Evolutionary conservation across 176 grass and related monocot species (phyloP).

Genomic region (Urochloa ruziziensis): DNA sequence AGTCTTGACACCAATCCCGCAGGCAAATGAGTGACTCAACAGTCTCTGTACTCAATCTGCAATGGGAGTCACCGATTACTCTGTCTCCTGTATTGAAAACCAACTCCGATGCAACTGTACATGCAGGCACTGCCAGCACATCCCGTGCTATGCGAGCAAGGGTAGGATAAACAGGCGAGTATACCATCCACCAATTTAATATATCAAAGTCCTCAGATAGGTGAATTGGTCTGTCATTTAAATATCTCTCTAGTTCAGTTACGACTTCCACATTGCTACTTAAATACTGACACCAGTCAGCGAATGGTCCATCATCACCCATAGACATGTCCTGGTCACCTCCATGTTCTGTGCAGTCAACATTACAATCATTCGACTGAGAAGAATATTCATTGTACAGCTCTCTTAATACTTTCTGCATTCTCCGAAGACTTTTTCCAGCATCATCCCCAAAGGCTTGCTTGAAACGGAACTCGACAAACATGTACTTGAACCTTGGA

Average conservation of each 20-base stretch:
- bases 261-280: background rate
- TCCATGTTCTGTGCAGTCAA: background rate
- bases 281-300: background rate
- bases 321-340: background rate
- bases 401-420: background rate
- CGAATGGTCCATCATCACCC: background rate
- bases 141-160: background rate
- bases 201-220: background rate
- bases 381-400: background rate
- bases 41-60: background rate
- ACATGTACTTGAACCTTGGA: background rate
- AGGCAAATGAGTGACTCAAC: background rate
- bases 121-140: background rate
- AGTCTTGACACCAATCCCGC: background rate
- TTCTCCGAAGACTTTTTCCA: background rate
- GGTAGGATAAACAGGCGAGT: background rate
- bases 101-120: background rate
- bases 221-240: background rate
- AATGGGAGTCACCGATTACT: background rate
- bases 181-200: background rate
- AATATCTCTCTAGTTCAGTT: conserved; percentile 4
- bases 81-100: background rate
- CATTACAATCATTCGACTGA: background rate
- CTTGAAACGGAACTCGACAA: background rate
- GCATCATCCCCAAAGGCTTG: background rate